These are phyloP conservation scores for Micractinium sp. DNA, from an alignment of 139 green algal species.

Conservation along the genomic window DNA sequence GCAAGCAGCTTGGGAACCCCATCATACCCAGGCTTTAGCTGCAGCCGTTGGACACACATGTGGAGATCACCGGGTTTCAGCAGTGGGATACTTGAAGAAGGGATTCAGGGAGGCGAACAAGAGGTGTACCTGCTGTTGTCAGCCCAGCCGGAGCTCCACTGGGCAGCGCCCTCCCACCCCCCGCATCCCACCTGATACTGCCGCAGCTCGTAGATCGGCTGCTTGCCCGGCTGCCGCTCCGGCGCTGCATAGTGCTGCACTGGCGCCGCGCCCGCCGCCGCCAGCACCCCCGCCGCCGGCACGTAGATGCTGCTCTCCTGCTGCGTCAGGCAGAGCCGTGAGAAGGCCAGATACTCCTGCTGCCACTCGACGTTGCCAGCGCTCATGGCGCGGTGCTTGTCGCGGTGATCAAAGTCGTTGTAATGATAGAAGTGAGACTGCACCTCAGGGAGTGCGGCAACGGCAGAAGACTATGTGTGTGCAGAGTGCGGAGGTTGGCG, in stretches of 20 bases:
- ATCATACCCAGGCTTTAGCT: conserved; percentile 77
- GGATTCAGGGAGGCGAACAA: background rate
- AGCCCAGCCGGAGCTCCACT: no score
- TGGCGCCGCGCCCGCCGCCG: conserved; percentile 13
- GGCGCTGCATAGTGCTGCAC: conserved; percentile 2
- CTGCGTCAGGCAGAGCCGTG: background rate
- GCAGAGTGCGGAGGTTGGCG: background rate
- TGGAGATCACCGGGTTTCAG: background rate
- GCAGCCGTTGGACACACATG: background rate
- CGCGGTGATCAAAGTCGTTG: conserved; percentile 39
- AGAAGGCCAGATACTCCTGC: conserved; percentile 27
- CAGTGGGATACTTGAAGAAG: background rate
- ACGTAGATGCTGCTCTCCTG: conserved; percentile 43
- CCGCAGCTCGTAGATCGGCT: conserved; percentile 72
- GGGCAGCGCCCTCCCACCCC: background rate
- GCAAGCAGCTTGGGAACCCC: conserved; percentile 69
- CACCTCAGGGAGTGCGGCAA: background rate
- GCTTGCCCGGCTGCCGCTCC: background rate
- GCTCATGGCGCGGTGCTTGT: conserved; percentile 12
- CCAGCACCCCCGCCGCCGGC: conserved; percentile 25
- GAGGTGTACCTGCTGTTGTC: no score
- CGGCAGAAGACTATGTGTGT: background rate
- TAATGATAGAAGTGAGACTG: conserved; percentile 25
- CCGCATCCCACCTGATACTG: conserved; percentile 62
- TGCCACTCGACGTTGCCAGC: conserved; percentile 32